Base-by-base conservation (phyloP, 495 filamentous ascomycete species). In the Neurospora africana region DNA sequence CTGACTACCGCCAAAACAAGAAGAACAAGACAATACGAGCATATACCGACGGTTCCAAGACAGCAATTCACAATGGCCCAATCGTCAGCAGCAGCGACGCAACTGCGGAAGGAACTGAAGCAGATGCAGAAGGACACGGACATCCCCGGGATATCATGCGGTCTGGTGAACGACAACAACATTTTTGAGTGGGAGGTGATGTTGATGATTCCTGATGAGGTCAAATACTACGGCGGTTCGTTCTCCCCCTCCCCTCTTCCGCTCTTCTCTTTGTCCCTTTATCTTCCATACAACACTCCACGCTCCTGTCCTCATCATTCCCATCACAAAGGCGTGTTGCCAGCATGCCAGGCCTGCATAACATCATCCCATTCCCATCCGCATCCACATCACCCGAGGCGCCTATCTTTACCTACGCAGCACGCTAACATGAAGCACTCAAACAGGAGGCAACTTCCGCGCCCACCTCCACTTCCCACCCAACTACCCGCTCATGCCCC, bases 181-280 rank as follows among this genome's bases (percentile, higher is more conserved):
- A 91, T 98, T n/a, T 98, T 97, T 75, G 91, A 98, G 84, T 99
- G 95, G 95, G 95, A 98, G 80, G 93, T 99, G 19, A 97, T 97
- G 91, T 87, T 99, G 40, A 99, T 99, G 95, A 95, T 99, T 76
- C 92, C 87, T 38, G 95, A 99, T 77, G 95, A 99, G 76, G 95
- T 93, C 81, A 95, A 96, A 81, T 91, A 93, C 78, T 99, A 98
- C 78, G 96, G 95, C 75, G 95, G 83, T 90, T 82, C 38, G 78
- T 76, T n/a, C 19, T 69, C 40, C 11, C 23, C 19, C 10, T 35
- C 40, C 41, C 36, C 23, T 38, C 61, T 27, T 23, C 11, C 21
- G 5, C 8, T 21, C 35, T 19, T 10, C 58, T 70, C 30, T 65
- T 65, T 41, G n/a, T 36, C 36, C 36, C 58, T 36, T 1, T 53